Conservation (phyloP, 2,329 filamentous ascomycete genomes). For the Diaporthe eres region DNA sequence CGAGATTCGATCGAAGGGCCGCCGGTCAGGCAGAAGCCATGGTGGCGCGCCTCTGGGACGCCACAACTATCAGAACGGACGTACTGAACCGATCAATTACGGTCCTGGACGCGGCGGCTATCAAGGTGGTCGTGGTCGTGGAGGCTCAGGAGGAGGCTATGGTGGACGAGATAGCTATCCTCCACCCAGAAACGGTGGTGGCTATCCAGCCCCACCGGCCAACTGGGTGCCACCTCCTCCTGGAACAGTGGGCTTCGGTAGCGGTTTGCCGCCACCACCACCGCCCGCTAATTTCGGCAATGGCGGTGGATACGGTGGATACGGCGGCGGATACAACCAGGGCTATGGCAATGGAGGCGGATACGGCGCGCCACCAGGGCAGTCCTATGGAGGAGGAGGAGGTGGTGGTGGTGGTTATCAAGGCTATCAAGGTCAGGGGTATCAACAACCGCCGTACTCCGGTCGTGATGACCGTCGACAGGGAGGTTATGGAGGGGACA, state of each 20-base stretch:
- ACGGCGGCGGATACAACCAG: conserved; percentile 38
- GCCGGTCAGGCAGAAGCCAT: conserved; percentile 76
- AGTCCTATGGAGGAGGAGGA: conserved; percentile 34
- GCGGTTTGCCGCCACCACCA: conserved; percentile 61
- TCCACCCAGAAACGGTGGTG: conserved; percentile 38
- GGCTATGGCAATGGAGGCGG: conserved; percentile 37
- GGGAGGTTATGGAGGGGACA: conserved; percentile 37
- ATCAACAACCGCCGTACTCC: conserved; percentile 32
- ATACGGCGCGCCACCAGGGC: conserved; percentile 39
- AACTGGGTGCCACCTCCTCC: conserved; percentile 62
- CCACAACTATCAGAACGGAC: conserved; percentile 54
- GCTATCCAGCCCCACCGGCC: conserved; percentile 48
- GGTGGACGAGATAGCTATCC: conserved; percentile 42
- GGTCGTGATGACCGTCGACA: conserved; percentile 38
- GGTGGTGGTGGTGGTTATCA: conserved; percentile 29
- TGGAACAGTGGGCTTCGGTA: conserved; percentile 59
- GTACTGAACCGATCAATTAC: conserved; percentile 69
- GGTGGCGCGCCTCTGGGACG: conserved; percentile 74
- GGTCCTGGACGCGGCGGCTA: conserved; percentile 48
- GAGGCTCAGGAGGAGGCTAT: conserved; percentile 36
- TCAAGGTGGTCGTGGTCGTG: conserved; percentile 39
- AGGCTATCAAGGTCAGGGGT: conserved; percentile 37
- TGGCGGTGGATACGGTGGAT: conserved; percentile 39
- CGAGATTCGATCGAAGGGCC: conserved; percentile 75
- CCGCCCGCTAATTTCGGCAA: conserved; percentile 51